Base-by-base conservation (phyloP, 2,329 filamentous ascomycete species). In the Dothideomycetes sp. region DNA sequence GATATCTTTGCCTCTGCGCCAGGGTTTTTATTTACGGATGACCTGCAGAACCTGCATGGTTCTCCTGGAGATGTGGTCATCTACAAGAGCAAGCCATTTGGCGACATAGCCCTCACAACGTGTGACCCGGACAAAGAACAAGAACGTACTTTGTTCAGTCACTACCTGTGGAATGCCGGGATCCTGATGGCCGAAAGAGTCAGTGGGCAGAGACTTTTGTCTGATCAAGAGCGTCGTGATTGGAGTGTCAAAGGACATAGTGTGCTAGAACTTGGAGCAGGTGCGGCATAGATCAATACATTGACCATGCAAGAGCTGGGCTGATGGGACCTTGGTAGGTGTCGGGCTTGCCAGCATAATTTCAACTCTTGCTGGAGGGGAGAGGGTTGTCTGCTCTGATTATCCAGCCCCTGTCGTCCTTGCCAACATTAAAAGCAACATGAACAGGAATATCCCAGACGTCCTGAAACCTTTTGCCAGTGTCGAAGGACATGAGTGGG, bases 111-210 rank as follows among this genome's bases (percentile, higher is more conserved):
- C 38, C 49, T 70, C 30, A 45, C 45, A 5, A 58, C 61, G 1
- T 63, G 65, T 5, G 60, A 68, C 47, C 49, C 76, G 61, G 54
- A 62, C 22, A 63, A 57, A 22, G 73, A 78, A 40, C 59, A 67
- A 19, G 72, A 77, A 49, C 62, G 78, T 36, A 57, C 60, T 15
- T 68, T 84, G 33, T 85, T 84, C 54, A 76, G 77, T 45, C 81
- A 86, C 54, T 84, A 79, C 56, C 60, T 85, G 18, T 86, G 81
- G 81, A 86, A 86, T 58, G 68, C 79, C 5, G 63, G 64, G 0
- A 52, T 70, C 19, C 52, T 67, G 47, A 56, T 67, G 57, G 65
- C 56, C 4, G 65, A 69, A 49, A 42, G 67, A 31, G 52, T 68
- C 19, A 60, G 57, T 4, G 60, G 60, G 29, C 42, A 45, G 34